Evolutionary conservation across 257 asterid species (phyloP).

Genomic region (Scutellaria baicalensis): DNA sequence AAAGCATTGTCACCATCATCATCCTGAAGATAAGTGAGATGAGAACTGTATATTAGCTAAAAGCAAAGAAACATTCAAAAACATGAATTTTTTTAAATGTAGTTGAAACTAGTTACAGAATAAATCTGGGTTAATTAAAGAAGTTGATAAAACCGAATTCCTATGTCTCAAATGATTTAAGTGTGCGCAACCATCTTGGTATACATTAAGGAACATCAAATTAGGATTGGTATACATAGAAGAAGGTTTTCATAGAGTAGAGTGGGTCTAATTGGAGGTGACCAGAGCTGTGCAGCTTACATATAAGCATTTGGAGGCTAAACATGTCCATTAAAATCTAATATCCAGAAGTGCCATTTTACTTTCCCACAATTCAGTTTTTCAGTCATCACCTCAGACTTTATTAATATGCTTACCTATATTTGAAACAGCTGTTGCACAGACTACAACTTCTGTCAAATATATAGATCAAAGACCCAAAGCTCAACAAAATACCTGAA

Average conservation of each 20-base stretch:
- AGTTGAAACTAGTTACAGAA: slow-evolving; percentile 4
- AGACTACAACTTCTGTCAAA: background rate
- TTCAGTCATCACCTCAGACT: slow-evolving; percentile 5
- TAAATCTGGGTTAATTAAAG: background rate
- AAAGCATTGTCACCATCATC: slow-evolving; percentile 98
- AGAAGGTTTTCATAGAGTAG: slow-evolving; percentile 3
- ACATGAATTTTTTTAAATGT: background rate
- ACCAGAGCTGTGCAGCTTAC: background rate
- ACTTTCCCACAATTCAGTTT: background rate
- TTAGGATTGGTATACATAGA: background rate
- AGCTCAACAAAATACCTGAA: slow-evolving; percentile 54
- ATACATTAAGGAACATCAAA: background rate
- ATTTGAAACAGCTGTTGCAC: background rate
- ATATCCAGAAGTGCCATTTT: background rate
- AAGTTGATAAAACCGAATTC: background rate
- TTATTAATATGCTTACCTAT: background rate
- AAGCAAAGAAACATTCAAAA: background rate
- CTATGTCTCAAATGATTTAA: slow-evolving; percentile 4
- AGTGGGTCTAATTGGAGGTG: slow-evolving; percentile 3
- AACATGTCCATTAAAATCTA: background rate
- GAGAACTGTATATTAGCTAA: slow-evolving; percentile 13
- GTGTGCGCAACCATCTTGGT: background rate
- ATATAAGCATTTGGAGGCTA: background rate
- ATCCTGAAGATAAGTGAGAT: slow-evolving; percentile 52
- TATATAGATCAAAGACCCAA: slow-evolving; percentile 6